Evolutionary conservation across 176 grass and related monocot species (phyloP).

Genomic region (Phoenix roebelenii): DNA sequence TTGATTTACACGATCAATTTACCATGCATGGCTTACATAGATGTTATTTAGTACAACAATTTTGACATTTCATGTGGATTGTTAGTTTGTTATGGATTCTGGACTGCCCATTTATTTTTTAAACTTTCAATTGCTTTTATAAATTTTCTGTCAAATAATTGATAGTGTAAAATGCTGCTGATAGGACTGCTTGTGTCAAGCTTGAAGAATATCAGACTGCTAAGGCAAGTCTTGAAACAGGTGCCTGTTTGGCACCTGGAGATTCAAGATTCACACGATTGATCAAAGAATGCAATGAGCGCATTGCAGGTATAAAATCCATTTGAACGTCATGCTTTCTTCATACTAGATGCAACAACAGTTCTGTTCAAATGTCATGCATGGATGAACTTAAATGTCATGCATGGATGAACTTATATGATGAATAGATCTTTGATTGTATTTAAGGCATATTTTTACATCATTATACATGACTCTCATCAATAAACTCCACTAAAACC

Average conservation of each 20-base stretch:
- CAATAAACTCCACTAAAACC: too few relatives aligned
- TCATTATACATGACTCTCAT: too few relatives aligned
- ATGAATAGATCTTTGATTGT: too few relatives aligned
- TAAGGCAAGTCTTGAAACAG: conserved; percentile 33
- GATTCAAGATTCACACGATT: conserved; percentile 41
- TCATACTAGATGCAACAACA: too few relatives aligned
- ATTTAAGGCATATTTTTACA: too few relatives aligned
- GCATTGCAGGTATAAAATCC: conserved; percentile 30
- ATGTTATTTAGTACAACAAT: not conserved
- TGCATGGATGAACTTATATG: too few relatives aligned
- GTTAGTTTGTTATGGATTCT: not conserved
- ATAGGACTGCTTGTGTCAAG: conserved; percentile 43
- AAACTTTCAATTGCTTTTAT: not conserved
- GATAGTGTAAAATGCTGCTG: not conserved
- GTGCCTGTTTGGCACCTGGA: conserved; percentile 30
- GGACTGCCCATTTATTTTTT: too few relatives aligned
- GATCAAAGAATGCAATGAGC: conserved; percentile 36
- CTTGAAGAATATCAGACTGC: conserved; percentile 50
- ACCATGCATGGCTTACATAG: not conserved
- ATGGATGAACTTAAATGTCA: too few relatives aligned
- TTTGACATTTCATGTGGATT: not conserved
- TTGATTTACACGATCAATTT: not conserved
- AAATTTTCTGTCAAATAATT: not conserved
- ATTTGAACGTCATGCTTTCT: too few relatives aligned
- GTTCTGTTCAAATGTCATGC: too few relatives aligned